Conservation (phyloP, 139 green algal species). For the Nannochloris sp. region DNA sequence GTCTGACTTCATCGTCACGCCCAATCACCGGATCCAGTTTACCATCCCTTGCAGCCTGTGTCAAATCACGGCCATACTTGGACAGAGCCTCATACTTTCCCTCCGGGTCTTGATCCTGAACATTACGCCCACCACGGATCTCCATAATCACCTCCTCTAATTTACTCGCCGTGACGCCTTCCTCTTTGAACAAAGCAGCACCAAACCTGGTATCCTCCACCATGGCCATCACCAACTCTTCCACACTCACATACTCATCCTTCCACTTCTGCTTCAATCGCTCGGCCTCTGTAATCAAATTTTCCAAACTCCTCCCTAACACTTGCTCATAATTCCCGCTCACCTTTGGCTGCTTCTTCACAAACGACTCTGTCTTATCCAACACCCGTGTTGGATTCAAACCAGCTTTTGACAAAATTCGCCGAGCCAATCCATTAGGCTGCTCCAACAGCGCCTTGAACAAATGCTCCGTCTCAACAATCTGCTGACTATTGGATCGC, state of each 20-base stretch:
- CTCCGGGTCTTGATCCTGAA: slow-evolving; percentile 82
- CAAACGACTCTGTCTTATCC: slow-evolving; percentile 67
- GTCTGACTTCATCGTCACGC: slow-evolving; percentile 69
- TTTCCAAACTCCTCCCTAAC: slow-evolving; percentile 87
- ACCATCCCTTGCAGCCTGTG: slow-evolving; percentile 56
- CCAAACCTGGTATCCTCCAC: slow-evolving; percentile 72
- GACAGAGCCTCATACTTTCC: slow-evolving; percentile 93
- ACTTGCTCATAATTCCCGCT: slow-evolving; percentile 66
- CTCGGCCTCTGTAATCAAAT: slow-evolving; percentile 68
- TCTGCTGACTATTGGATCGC: slow-evolving; percentile 69
- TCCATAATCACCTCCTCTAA: slow-evolving; percentile 66
- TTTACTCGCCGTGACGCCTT: slow-evolving; percentile 53
- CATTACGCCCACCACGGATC: slow-evolving; percentile 36
- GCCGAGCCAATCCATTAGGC: slow-evolving; percentile 76
- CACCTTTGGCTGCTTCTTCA: slow-evolving; percentile 67
- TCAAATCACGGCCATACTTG: slow-evolving; percentile 93
- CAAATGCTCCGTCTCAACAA: slow-evolving; percentile 97
- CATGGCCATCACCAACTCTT: slow-evolving; percentile 89
- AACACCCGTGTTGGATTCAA: slow-evolving; percentile 67
- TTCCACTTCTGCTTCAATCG: slow-evolving; percentile 56
- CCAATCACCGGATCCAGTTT: slow-evolving; percentile 83
- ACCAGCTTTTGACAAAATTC: slow-evolving; percentile 80
- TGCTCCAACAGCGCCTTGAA: slow-evolving; percentile 94
- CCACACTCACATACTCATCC: slow-evolving; percentile 74
- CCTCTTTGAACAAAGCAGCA: slow-evolving; percentile 44